Base-by-base conservation (phyloP, 2,329 filamentous ascomycete genomes). In the Dothideomycetidae sp. region DNA sequence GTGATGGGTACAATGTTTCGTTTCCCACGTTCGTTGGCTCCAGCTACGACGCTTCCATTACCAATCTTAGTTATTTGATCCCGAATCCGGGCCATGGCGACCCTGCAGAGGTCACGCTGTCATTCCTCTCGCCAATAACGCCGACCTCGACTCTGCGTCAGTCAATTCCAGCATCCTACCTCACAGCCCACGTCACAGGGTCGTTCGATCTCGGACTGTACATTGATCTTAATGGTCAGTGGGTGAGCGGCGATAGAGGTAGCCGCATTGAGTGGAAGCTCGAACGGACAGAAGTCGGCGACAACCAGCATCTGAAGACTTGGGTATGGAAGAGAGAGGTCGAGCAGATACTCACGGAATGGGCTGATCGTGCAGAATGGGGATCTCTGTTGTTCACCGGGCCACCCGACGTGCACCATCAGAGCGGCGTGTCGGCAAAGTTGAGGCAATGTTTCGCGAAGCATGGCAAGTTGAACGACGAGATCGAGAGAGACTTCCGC, bases 101-200 rank as follows among this genome's bases (percentile, higher is more conserved):
- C 18, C 57, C 64, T 12, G 53, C 69, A 19, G 65, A 76, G 40
- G 61, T 80, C 37, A 67, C 65, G 2, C 55, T 80, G 19, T 78
- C 75, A 5, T 80, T 80, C 55, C 62, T 86, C 35, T 86, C 81
- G 5, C 81, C 81, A 3, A 78, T 90, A 34, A 88, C 81, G 0
- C 81, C 81, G 1, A 81, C 78, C 1, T 86, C 81, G 39, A 86
- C 81, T 31, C 63, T 86, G 49, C 71, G 81, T 45, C 81, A 88
- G 62, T 76, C 80, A 11, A 71, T 90, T 19, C 84, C 84, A n/a
- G 83, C 82, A 9, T 76, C 78, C 16, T 92, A 92, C 53, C 52
- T 92, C 43, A 79, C 73, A 4, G 66, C 88, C 29, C 60, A 75
- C 49, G 79, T 81, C 10, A 67, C 75, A 42, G 82, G 81, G 4